Base-by-base conservation (phyloP, 805 yeast genomes). In the Candida caryicola region DNA sequence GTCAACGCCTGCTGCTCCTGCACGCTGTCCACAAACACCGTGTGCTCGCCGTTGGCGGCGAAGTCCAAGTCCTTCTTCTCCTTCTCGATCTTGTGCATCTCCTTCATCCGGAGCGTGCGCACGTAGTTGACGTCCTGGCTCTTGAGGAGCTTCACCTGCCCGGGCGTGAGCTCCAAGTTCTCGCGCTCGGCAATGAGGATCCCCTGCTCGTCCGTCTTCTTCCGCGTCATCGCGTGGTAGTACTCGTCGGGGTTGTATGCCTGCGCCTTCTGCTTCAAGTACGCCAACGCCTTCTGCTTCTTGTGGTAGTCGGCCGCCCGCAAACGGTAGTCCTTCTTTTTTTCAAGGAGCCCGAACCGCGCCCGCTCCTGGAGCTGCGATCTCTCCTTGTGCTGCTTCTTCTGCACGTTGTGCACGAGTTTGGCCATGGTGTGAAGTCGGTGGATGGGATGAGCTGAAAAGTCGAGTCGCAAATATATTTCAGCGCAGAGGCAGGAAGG, bases 331-430 rank as follows among this genome's bases (percentile, higher is more conserved):
- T 69, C 74, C 51, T 69, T 47, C 71, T 93, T 93, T 75, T 93
- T 93, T 64, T 93, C 99, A 31, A 93, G 72, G 25, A 90, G 78
- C 29, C 99, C 99, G 62, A 74, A 80, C 57, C 76, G 76, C 51
- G 77, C 69, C 41, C 99, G 74, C 31, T 76, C 81, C 33, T 69
- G 71, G 1, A 91, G 85, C 64, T 93, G 99, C 4, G 96, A 77
- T 54, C 99, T 79, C 68, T 93, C 99, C 41, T 89, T 72, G 56
- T 93, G 99, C 69, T 93, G 98, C 57, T 88, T 93, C 71, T 95
- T 93, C 62, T 91, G 97, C 8, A 91, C 82, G 55, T 88, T 85
- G 60, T 90, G 97, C 9, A 85, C 91, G 23, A 85, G 66, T 47
- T 82, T 84, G 25, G 84, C 84, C 95, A 86, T 86, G 30, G 16